Base-by-base conservation (phyloP, 352 stramenopile genomes). In the Thraustotheca clavata region DNA sequence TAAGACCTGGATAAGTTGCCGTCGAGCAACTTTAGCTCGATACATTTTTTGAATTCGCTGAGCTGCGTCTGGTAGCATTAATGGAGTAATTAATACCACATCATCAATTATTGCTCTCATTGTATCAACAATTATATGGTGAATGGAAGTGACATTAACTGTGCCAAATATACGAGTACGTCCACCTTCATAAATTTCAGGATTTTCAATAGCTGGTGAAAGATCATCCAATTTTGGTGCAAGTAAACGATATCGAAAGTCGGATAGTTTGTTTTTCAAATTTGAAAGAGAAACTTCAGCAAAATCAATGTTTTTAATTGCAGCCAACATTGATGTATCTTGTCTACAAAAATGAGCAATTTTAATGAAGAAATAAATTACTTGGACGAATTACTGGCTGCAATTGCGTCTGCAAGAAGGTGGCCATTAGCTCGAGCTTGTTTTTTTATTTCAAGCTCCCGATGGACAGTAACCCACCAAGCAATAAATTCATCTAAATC, bases 131-230 rank as follows among this genome's bases (percentile, higher is more conserved):
- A 90, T 73, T 24, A 81, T 72, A 0, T 77, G 77, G 27, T 87
- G 78, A 47, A 87, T 85, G 71, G 70, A 77, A 6, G 79, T 83
- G 27, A 90, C 78, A 31, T 91, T 77, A 2, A 86, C 49, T 1
- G 75, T 55, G 31, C 75, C 78, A 35, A 65, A 41, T 8, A 38
- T 29, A n/a, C 57, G 36, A 1, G 24, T 16, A 11, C 54, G 27
- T 31, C 57, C 57, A 31, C 35, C 55, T 52, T 46, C 55, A 34
- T 63, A 60, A 31, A 55, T 27, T 29, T 60, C 31, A 4, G 61
- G 49, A 33, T 24, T 38, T 1, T 31, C 40, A 5, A 54, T 26
- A 3, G 46, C 36, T 26, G 49, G 49, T 24, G 31, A 39, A 2
- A 24, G 36, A 22, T 27, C 9, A 14, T 24, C 35, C 27, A 60